Evolutionary conservation across 345 rosid genomes (phyloP).

Genomic region (Ailanthus altissimus): DNA sequence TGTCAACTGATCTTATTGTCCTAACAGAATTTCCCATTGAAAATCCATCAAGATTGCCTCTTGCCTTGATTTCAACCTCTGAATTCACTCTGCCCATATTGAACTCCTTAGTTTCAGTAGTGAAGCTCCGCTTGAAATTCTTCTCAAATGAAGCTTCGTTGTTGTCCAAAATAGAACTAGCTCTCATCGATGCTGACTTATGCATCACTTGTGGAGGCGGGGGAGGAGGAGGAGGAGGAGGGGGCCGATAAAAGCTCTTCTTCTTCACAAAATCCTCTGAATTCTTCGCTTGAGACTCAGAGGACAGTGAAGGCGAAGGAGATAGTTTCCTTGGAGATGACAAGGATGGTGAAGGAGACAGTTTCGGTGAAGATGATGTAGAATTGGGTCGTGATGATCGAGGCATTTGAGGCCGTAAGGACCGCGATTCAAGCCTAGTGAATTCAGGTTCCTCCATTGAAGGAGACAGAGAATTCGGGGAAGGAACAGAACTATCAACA

Average conservation of each 20-base stretch:
- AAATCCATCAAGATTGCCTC: constrained; percentile 20
- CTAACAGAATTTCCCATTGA: constrained; percentile 33
- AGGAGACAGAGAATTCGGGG: constrained; percentile 23
- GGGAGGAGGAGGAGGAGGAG: constrained; percentile 67
- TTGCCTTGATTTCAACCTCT: constrained; percentile 17
- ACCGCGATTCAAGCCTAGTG: constrained; percentile 25
- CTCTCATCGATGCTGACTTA: constrained; percentile 40
- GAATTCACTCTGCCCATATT: constrained; percentile 4
- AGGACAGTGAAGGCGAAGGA: constrained; percentile 39
- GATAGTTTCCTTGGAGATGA: constrained; percentile 49
- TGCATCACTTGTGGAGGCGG: constrained; percentile 52
- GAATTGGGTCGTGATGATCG: constrained; percentile 33
- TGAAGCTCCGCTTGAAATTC: constrained; percentile 30
- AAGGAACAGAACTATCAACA: constrained; percentile 18
- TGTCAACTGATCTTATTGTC: constrained; percentile 35
- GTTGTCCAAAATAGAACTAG: constrained; percentile 19
- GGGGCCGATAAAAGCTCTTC: constrained; percentile 44
- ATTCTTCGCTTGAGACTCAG: constrained; percentile 42
- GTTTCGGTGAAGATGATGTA: constrained; percentile 42
- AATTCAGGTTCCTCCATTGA: constrained; percentile 39
- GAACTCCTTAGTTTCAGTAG: constrained; percentile 20
- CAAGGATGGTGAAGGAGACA: constrained; percentile 42
- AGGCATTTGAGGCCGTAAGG: constrained; percentile 33
- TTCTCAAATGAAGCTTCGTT: constrained; percentile 28
- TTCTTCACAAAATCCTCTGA: constrained; percentile 52